phyloP scores from a whole-genome alignment of 164 flowering plant genomes.

The Chimonanthus praecox region DNA sequence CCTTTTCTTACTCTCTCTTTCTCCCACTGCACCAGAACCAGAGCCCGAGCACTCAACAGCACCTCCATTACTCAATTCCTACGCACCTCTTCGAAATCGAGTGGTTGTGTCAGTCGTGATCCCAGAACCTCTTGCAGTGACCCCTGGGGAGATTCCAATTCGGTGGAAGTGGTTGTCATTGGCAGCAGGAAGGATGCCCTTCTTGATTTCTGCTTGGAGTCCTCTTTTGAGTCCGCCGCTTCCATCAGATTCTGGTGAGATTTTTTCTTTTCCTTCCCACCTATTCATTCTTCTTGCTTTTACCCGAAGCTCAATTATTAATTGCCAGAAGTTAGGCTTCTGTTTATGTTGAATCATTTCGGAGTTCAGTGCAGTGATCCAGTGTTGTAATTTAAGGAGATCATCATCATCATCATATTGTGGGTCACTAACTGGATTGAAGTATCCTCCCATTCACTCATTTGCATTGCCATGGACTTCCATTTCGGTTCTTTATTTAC shows the following conservation, averaged over 20 bases:
- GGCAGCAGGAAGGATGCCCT: conserved; percentile 81
- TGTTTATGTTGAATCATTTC: no score
- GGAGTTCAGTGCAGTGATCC: no score
- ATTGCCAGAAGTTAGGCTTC: no score
- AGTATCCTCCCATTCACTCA: no score
- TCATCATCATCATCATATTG: no score
- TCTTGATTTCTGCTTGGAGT: conserved; percentile 60
- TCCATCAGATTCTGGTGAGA: conserved; percentile 66
- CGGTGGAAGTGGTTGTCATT: conserved; percentile 65
- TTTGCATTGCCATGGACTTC: no score
- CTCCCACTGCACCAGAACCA: neutral
- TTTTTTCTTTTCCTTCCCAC: neutral
- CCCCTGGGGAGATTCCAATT: conserved; percentile 16
- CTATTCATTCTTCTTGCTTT: neutral
- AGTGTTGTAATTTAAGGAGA: no score
- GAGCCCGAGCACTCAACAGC: neutral
- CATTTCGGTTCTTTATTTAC: no score
- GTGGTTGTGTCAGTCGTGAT: conserved; percentile 2
- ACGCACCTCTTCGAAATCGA: conserved; percentile 9
- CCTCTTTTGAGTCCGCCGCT: conserved; percentile 39
- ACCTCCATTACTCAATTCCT: conserved; percentile 1
- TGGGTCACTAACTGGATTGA: no score
- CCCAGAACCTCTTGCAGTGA: conserved; percentile 11
- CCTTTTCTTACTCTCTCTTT: neutral
- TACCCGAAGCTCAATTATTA: no score